Evolutionary conservation across 345 rosid genomes (phyloP), one percentile per base, ranked within the genome.

Genomic region (Psidium friedrichsthalianum): DNA sequence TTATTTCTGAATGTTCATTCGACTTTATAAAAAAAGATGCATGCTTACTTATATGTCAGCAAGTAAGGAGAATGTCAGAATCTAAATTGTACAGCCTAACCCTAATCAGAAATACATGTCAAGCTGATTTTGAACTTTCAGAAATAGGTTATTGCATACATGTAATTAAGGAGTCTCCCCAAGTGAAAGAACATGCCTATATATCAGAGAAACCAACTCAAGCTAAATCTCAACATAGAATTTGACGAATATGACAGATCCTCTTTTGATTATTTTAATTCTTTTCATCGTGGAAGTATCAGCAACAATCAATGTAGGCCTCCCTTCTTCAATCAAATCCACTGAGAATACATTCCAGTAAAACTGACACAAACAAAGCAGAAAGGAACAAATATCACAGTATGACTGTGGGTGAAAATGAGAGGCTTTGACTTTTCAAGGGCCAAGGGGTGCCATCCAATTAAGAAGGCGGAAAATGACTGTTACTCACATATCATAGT

Each of bases 381-480:
- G 42, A 32, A 16, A 7, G 42, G 22, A 1, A 42, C 76, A 64
- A 32, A 40, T 40, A 40, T 40, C 42, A 40, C 42, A 40, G 42
- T 40, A 40, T 40, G 42, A 83, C 85, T 42, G 85, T 78, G 56
- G 55, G 86, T 87, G 91, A 88, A 74, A 87, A 86, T 5, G 87
- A 88, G 86, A 85, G 84, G 80, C 76, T 40, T 78, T 16, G 82
- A 21, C 88, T 84, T 54, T 90, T 87, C 74, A 61, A 61, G 42
- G 32, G 21, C 74, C 74, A 29, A 61, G 74, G 74, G 74, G 42
- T 61, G 74, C 74, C 74, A 22, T 61, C 22, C 54, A 85, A 82
- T 86, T 22, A 52, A 88, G 86, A 84, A 83, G 86, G 61, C 58
- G 83, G 86, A 36, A 40, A 84, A 83, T 85, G 36, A 40, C 85